Conservation (phyloP, 768 basidiomycete genomes). For the Vishniacozyma victoriae region DNA sequence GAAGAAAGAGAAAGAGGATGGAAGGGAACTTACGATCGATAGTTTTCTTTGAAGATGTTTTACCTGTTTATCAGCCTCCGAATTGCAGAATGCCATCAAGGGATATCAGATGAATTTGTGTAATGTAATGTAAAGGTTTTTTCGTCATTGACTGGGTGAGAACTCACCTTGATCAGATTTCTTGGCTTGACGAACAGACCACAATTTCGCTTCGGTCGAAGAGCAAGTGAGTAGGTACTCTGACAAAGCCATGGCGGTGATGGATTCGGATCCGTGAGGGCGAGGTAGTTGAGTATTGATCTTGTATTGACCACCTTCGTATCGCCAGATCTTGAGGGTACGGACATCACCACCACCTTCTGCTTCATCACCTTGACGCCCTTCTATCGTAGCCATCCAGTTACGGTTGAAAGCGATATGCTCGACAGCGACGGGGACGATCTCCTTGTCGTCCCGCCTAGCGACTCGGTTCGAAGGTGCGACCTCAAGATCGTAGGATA, state of each 20-base stretch:
- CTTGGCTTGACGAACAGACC: conserved; percentile 60
- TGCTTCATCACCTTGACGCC: conserved; percentile 63
- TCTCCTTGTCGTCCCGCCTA: conserved; percentile 64
- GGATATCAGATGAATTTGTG: conserved; percentile 31
- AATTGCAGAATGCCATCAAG: conserved; percentile 43
- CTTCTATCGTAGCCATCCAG: conserved; percentile 91
- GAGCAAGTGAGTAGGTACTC: conserved; percentile 61
- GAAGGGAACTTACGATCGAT: conserved; percentile 35
- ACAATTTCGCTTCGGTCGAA: conserved; percentile 71
- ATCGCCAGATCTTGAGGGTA: conserved; percentile 85
- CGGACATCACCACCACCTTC: conserved; percentile 56
- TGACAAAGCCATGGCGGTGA: conserved; percentile 54
- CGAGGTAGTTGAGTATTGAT: conserved; percentile 84
- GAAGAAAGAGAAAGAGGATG: conserved; percentile 4
- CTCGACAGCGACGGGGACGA: conserved; percentile 73
- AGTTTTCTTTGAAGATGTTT: conserved; percentile 23
- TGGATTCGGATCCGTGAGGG: conserved; percentile 65
- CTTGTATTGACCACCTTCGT: conserved; percentile 55
- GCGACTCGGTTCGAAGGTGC: conserved; percentile 89
- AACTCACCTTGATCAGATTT: conserved; percentile 55
- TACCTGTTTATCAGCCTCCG: conserved; percentile 35
- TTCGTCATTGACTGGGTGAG: conserved; percentile 17
- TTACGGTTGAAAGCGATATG: conserved; percentile 56
- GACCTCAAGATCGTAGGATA: conserved; percentile 82
- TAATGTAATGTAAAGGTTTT: conserved; percentile 43